Percentiles rank a stretch among this genome's conserved stretches.
Conservation (phyloP, 1,284 basidiomycete species). For the Jaminaea rosea region DNA sequence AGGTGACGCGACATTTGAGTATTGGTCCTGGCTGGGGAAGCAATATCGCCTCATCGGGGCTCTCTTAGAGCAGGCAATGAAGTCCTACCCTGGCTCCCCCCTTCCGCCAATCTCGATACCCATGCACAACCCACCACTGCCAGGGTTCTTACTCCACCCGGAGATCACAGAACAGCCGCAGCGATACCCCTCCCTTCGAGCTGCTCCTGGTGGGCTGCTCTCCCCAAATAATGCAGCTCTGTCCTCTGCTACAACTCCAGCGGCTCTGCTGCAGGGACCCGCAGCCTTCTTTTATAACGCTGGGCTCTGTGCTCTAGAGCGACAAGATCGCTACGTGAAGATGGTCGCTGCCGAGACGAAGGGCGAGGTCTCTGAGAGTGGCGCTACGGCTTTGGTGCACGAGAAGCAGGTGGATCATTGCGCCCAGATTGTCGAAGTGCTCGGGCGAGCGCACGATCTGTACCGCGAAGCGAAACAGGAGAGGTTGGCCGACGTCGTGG, state of each 20-base stretch:
- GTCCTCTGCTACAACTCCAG: conserved; percentile 8
- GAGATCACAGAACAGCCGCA: conserved; percentile 9
- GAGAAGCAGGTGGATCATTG: conserved; percentile 32
- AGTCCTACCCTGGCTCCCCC: conserved; percentile 7
- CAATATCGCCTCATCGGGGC: conserved; percentile 51
- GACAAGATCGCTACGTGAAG: conserved; percentile 15
- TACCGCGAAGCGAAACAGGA: conserved; percentile 13
- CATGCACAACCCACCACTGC: conserved; percentile 21
- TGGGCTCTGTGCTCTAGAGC: conserved; percentile 32
- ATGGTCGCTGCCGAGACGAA: conserved; percentile 2
- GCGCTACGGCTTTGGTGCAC: conserved; percentile 17
- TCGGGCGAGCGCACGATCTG: conserved; percentile 23
- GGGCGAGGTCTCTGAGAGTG: conserved; percentile 1
- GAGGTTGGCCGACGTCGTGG: conserved; percentile 21
- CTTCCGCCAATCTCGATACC: conserved; percentile 18
- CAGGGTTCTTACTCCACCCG: conserved; percentile 20
- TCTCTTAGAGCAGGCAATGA: conserved; percentile 22
- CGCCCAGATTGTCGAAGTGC: conserved; percentile 18
- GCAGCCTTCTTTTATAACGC: conserved; percentile 34
- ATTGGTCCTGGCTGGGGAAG: conserved; percentile 89
- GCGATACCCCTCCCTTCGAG: conserved; percentile 1
- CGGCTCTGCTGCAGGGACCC: conserved; percentile 9
- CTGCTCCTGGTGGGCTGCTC: conserved; percentile 14
- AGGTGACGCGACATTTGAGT: conserved; percentile 92
- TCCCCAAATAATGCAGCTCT: conserved; percentile 20